phyloP scores from a whole-genome alignment of 1,139 yeast genomes.

The Sugiyamaella grinbergsii region DNA sequence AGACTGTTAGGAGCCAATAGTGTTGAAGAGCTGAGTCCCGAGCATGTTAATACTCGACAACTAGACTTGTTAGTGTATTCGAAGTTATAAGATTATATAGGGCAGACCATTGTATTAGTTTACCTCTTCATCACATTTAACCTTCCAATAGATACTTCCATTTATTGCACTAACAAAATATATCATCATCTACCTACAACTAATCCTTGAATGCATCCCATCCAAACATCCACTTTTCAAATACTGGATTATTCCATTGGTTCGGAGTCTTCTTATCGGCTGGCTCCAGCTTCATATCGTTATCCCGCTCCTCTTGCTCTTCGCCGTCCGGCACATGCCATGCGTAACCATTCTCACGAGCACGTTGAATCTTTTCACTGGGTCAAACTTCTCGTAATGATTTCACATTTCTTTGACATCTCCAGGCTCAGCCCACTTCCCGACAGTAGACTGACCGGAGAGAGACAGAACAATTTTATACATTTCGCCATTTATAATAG shows the following conservation, averaged over 20 bases:
- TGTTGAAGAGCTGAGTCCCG: conserved; percentile 45
- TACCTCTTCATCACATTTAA: too few species aligned
- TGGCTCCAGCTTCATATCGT: conserved; percentile 17
- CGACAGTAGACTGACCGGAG: conserved; percentile 27
- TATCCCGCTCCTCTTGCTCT: conserved; percentile 39
- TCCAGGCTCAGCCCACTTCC: conserved; percentile 26
- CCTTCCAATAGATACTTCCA: too few species aligned
- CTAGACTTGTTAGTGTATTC: conserved; percentile 28
- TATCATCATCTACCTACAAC: too few species aligned
- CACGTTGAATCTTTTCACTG: conserved; percentile 36
- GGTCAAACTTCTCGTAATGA: conserved; percentile 23
- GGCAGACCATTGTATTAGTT: too few species aligned
- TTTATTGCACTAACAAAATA: too few species aligned
- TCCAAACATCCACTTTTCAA: conserved; percentile 40
- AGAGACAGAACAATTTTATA: conserved; percentile 29
- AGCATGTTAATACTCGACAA: conserved; percentile 33
- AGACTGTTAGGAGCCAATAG: conserved; percentile 54
- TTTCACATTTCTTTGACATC: conserved; percentile 22
- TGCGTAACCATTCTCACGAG: conserved; percentile 30
- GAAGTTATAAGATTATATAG: not conserved
- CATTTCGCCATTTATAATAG: conserved; percentile 27
- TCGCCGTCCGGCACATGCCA: conserved; percentile 44
- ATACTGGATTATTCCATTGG: conserved; percentile 41
- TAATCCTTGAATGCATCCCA: conserved; percentile 39
- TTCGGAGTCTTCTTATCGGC: conserved; percentile 33